Base-by-base conservation (phyloP, 805 yeast species). In the Cyberlindnera americana region DNA sequence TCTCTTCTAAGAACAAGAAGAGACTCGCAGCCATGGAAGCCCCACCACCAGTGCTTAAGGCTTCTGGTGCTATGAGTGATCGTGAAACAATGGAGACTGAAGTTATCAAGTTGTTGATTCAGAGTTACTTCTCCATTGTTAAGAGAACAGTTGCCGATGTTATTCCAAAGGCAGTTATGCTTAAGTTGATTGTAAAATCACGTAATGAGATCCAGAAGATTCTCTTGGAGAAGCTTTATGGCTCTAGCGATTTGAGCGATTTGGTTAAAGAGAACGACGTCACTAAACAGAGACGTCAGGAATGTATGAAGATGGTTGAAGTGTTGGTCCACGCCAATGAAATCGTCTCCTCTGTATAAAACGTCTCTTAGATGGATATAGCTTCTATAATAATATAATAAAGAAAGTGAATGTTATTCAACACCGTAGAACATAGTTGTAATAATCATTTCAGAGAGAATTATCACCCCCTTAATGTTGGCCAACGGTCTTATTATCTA, bases 41-140 rank as follows among this genome's bases (percentile, higher is more conserved):
- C 3, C 99, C 99, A 35, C 99, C 99, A 29, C 79, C 95, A 25
- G 90, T 89, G 6, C 77, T 91, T 57, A 83, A 90, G 62, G 98
- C 98, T 8, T 79, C 91, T 16, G 96, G 97, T 35, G 70, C 69
- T 40, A 68, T 93, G 85, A 81, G 95, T 14, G 99, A 93, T 62
- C 81, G 97, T 52, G 99, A 93, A 68, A 79, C 91, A 18, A 83
- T 86, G 78, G 99, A 93, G 65, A 91, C 98, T 2, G 99, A 93
- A 60, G 97, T 93, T 27, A 93, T 93, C 60, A 93, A 93, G 69
- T 73, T 93, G 44, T 74, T 93, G 60, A 91, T 93, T 49, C 77
- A 82, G 37, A 87, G 96, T 19, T 93, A 93, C 65, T 93, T 83
- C 69, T 78, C 78, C 57, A 93, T 93, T 60, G 96, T 93, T 35